Evolutionary conservation across 1,139 yeast species (phyloP), one percentile per base, ranked within the genome.

Genomic region (Nakaseomyces bracarensis): DNA sequence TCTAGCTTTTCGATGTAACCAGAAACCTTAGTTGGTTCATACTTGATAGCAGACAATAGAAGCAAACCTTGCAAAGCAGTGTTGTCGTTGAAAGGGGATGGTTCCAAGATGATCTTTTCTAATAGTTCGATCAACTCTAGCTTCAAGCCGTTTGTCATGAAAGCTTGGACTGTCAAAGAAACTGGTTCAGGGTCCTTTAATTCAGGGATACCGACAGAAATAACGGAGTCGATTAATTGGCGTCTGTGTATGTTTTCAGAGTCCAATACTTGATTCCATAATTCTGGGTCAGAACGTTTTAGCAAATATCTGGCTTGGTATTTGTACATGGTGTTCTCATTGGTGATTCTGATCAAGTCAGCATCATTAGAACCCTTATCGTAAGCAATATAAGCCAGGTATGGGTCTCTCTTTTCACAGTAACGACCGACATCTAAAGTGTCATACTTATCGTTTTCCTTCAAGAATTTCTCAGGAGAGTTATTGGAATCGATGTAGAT

Each of bases 371-470:
- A 72, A 61, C 99, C 99, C 68, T 87, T 89, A 50, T 94, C 94
- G 65, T 91, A 91, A 43, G 96, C 94, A 67, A 91, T 91, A 65
- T 86, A 91, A 15, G 98, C 99, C 64, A 91, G 73, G 69, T 86
- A 91, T 48, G 99, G 99, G 61, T 91, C 99, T 66, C 98, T 82
- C 77, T 86, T 91, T 67, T 93, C 99, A 75, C 99, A 93, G 72
- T 91, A 91, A 63, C 81, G 87, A 73, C 98, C 99, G 55, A 91
- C 96, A 54, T 83, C 84, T 54, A 85, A 71, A 20, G 98, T 83
- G 66, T 91, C 94, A 68, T 93, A 91, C 59, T 76, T 73, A 55
- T 79, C 73, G 64, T 91, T 93, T 65, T 91, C 98, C 64, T 80
- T 82, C 69, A 91, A 75, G 71, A 93, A 93, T 66, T 87, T 87